These are phyloP conservation scores for Linum usitatissimum DNA, from an alignment of 345 rosid genomes.

Conservation along the genomic window DNA sequence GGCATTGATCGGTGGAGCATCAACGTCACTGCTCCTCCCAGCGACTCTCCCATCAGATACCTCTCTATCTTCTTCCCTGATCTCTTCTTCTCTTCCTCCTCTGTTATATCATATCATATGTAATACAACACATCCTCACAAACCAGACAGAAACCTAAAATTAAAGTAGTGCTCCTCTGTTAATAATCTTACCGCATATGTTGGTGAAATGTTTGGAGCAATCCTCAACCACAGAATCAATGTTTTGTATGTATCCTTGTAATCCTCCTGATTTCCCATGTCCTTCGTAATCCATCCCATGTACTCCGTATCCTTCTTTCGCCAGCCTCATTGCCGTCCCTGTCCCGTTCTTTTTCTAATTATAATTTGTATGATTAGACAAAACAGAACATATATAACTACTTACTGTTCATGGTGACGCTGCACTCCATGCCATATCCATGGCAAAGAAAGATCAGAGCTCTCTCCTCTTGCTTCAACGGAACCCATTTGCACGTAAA, in stretches of 20 bases:
- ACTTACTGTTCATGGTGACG: constrained; percentile 70
- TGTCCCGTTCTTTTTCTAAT: constrained; percentile 10
- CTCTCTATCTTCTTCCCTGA: constrained; percentile 37
- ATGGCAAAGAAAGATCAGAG: constrained; percentile 65
- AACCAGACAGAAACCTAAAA: too few species aligned
- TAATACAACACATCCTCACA: too few species aligned
- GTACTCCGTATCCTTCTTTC: constrained; percentile 47
- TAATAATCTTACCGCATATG: constrained; percentile 61
- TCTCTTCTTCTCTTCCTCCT: constrained; percentile 33
- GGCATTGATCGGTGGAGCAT: constrained; percentile 54
- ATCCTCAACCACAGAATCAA: constrained; percentile 48
- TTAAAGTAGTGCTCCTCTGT: too few species aligned
- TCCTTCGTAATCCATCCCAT: constrained; percentile 81
- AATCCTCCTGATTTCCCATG: constrained; percentile 77
- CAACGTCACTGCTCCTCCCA: constrained; percentile 79
- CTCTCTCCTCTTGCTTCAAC: constrained; percentile 40
- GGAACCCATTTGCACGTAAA: constrained; percentile 79
- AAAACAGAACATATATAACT: background rate
- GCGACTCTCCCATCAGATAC: constrained; percentile 65
- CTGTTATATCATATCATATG: constrained; percentile 16
- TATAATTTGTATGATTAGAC: background rate
- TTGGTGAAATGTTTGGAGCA: constrained; percentile 41
- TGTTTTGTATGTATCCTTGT: constrained; percentile 30
- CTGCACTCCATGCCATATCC: constrained; percentile 95
- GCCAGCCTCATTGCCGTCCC: constrained; percentile 61